A percentile compares a stretch with the other conserved stretches of the same genome.
Conservation (phyloP, 192 early-diverging fungal genomes). For the Ambispora gerdemannii region DNA sequence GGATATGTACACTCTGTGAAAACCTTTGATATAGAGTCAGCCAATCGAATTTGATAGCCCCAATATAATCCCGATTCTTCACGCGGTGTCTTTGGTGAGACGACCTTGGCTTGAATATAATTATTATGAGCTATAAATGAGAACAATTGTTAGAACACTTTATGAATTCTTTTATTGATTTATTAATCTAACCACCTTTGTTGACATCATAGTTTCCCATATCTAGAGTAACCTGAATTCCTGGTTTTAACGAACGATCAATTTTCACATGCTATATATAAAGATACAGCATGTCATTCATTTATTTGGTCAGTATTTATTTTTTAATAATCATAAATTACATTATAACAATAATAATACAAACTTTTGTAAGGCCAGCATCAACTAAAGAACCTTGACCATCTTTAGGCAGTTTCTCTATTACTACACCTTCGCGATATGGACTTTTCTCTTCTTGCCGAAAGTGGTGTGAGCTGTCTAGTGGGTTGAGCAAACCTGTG, state of each 20-base stretch:
- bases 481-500: slow-evolving; percentile 59
- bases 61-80: slow-evolving; percentile 62
- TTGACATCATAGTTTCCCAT: slow-evolving; percentile 29
- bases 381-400: slow-evolving; percentile 46
- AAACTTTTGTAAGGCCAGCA: slow-evolving; percentile 43
- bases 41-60: slow-evolving; percentile 65
- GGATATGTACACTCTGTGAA: slow-evolving; percentile 56
- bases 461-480: slow-evolving; percentile 68
- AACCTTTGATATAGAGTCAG: slow-evolving; percentile 55
- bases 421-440: slow-evolving; percentile 61
- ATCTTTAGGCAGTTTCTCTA: slow-evolving; percentile 30
- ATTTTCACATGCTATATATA: slow-evolving; percentile 41
- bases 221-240: slow-evolving; percentile 61
- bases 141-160: background rate
- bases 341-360: background rate
- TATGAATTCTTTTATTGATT: background rate
- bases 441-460: slow-evolving; percentile 55
- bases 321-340: background rate
- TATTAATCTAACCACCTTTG: background rate
- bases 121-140: background rate
- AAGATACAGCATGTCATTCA: background rate
- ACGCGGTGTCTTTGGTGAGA: slow-evolving; percentile 58
- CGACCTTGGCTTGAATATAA: slow-evolving; percentile 50
- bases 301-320: background rate
- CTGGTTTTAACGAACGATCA: slow-evolving; percentile 51